These are phyloP conservation scores for Malus asiatica DNA, from an alignment of 306 rosid genomes.

Conservation along the genomic window DNA sequence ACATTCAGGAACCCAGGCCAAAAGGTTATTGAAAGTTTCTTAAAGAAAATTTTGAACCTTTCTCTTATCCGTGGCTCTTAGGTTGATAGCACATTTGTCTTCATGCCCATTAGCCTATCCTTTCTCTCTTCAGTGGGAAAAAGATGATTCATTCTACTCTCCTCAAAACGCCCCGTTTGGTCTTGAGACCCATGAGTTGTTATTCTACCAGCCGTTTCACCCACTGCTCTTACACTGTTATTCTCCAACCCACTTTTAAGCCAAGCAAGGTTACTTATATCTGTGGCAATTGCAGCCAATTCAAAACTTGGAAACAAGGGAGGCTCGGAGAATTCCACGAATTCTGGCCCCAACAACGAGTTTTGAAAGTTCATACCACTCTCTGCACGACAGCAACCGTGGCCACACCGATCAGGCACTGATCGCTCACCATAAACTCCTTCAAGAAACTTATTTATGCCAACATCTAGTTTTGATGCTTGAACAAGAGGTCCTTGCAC, in stretches of 20 bases:
- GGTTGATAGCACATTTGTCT: conserved; percentile 18
- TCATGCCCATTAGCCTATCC: conserved; percentile 16
- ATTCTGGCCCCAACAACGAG: conserved; percentile 87
- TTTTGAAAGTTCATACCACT: conserved; percentile 21
- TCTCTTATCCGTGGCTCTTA: not conserved
- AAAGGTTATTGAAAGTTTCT: not conserved
- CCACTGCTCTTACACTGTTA: conserved; percentile 57
- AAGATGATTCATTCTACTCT: conserved; percentile 8
- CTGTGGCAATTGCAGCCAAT: conserved; percentile 89
- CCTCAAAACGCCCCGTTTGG: conserved; percentile 38
- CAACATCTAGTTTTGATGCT: conserved; percentile 47
- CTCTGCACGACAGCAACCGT: conserved; percentile 56
- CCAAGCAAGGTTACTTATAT: conserved; percentile 91
- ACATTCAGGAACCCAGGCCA: conserved; percentile 5
- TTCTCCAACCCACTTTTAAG: conserved; percentile 90
- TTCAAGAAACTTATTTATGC: conserved; percentile 48
- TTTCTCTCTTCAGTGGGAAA: conserved; percentile 18
- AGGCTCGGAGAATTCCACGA: conserved; percentile 68
- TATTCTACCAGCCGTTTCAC: conserved; percentile 47
- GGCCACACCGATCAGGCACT: conserved; percentile 70
- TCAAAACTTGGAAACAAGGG: conserved; percentile 72
- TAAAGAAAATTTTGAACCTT: not conserved
- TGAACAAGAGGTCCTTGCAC: conserved; percentile 58
- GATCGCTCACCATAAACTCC: conserved; percentile 38
- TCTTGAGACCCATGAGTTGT: conserved; percentile 37